These are phyloP conservation scores for Septoria petroselini DNA, from an alignment of 2,329 filamentous ascomycete species.

Conservation along the genomic window DNA sequence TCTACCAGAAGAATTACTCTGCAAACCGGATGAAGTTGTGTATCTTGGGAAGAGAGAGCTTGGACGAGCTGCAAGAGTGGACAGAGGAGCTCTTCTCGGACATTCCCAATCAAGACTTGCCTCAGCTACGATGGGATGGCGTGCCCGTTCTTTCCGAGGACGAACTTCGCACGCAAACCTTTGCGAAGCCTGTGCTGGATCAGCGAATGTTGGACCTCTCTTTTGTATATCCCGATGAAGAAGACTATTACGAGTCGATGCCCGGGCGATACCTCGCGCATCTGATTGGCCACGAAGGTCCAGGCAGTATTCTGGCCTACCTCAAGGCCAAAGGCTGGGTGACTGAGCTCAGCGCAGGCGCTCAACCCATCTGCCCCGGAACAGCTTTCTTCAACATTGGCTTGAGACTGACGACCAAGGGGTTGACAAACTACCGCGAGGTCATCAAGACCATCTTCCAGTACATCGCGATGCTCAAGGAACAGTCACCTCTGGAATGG, in stretches of 20 bases:
- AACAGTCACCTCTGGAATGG: slow-evolving; percentile 81
- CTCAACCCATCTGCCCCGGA: slow-evolving; percentile 73
- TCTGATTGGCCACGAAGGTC: slow-evolving; percentile 86
- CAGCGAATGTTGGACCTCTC: slow-evolving; percentile 72
- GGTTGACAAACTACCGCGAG: slow-evolving; percentile 75
- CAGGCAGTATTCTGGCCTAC: slow-evolving; percentile 85
- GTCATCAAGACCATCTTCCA: slow-evolving; percentile 83
- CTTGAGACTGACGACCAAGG: slow-evolving; percentile 79
- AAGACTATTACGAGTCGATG: slow-evolving; percentile 72
- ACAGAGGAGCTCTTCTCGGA: slow-evolving; percentile 77
- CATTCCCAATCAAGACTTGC: slow-evolving; percentile 76
- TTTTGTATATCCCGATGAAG: slow-evolving; percentile 84
- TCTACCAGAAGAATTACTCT: slow-evolving; percentile 85
- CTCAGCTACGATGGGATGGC: slow-evolving; percentile 64
- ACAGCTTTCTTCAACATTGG: slow-evolving; percentile 76
- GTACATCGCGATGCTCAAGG: slow-evolving; percentile 82
- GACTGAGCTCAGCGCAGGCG: slow-evolving; percentile 75
- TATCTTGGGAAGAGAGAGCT: slow-evolving; percentile 73
- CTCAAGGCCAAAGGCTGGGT: slow-evolving; percentile 89
- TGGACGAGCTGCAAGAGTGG: slow-evolving; percentile 82
- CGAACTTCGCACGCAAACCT: slow-evolving; percentile 68
- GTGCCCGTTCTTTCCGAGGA: slow-evolving; percentile 58
- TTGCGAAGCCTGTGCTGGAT: slow-evolving; percentile 90
- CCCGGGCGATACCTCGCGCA: slow-evolving; percentile 85
- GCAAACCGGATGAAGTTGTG: slow-evolving; percentile 93